phyloP scores from a whole-genome alignment of 2,329 filamentous ascomycete genomes.

The Rhinocladiella similis region DNA sequence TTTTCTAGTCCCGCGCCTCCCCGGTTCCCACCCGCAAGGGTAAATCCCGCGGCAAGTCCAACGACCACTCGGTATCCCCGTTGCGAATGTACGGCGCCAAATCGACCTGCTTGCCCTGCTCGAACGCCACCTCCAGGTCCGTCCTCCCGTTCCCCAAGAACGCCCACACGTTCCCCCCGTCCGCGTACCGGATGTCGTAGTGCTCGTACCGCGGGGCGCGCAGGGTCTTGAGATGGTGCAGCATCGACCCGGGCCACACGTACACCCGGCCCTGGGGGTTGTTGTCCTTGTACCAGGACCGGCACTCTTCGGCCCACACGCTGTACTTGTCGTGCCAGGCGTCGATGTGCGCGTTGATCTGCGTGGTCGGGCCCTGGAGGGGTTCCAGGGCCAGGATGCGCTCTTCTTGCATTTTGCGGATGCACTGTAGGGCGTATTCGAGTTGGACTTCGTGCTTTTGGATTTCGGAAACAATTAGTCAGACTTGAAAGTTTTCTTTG shows the following conservation, averaged over 20 bases:
- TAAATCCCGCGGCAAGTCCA: slow-evolving; percentile 11
- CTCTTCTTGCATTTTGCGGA: slow-evolving; percentile 34
- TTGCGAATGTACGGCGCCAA: slow-evolving; percentile 19
- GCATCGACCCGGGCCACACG: slow-evolving; percentile 41
- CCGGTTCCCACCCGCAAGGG: no score
- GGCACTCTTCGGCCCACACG: slow-evolving; percentile 33
- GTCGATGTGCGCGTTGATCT: slow-evolving; percentile 30
- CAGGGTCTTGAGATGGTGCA: slow-evolving; percentile 43
- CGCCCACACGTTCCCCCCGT: slow-evolving; percentile 41
- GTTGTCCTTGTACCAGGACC: slow-evolving; percentile 42
- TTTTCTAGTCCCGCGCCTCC: no score
- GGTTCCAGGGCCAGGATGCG: slow-evolving; percentile 32
- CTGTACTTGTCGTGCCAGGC: slow-evolving; percentile 35
- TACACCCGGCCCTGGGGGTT: slow-evolving; percentile 33
- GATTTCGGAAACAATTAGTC: no score
- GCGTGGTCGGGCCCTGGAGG: slow-evolving; percentile 18
- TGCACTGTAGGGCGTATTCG: slow-evolving; percentile 35
- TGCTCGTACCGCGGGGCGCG: slow-evolving; percentile 42
- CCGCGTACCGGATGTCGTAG: slow-evolving; percentile 40
- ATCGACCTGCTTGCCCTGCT: slow-evolving; percentile 13
- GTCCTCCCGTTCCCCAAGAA: slow-evolving; percentile 48
- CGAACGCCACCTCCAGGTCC: slow-evolving; percentile 34
- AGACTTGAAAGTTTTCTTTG: no score
- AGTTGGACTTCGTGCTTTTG: slow-evolving; percentile 29
- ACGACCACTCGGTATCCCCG: slow-evolving; percentile 10